Evolutionary conservation across 2,329 filamentous ascomycete species (phyloP).

Genomic region (Cryphonectria radicalis): DNA sequence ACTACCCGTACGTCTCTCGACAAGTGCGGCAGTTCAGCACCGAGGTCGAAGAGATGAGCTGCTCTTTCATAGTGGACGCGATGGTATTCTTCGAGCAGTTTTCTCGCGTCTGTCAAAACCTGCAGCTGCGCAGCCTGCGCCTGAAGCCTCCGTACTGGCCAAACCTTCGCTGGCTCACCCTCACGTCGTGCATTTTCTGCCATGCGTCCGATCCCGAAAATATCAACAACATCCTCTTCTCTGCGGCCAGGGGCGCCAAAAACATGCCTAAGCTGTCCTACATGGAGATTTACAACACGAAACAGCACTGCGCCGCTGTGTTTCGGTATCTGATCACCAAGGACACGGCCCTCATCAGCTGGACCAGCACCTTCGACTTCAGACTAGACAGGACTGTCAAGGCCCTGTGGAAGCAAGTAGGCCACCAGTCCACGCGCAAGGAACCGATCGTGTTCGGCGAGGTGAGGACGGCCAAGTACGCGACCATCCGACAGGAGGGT

Average conservation of each 20-base stretch:
- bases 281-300: slow-evolving; percentile 37
- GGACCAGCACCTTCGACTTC: slow-evolving; percentile 31
- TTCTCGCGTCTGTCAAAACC: slow-evolving; percentile 5
- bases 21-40: slow-evolving; percentile 22
- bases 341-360: slow-evolving; percentile 25
- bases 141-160: slow-evolving; percentile 31
- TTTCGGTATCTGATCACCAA: slow-evolving; percentile 35
- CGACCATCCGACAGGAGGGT: slow-evolving; percentile 21
- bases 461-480: slow-evolving; percentile 19
- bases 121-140: neutral
- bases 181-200: slow-evolving; percentile 34
- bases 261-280: slow-evolving; percentile 35
- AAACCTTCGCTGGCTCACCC: slow-evolving; percentile 33
- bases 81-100: slow-evolving; percentile 35
- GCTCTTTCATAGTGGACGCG: slow-evolving; percentile 24
- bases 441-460: slow-evolving; percentile 26
- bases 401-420: slow-evolving; percentile 29
- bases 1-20: slow-evolving; percentile 20
- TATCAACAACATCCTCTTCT: slow-evolving; percentile 33
- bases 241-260: slow-evolving; percentile 33
- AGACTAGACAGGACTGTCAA: slow-evolving; percentile 14
- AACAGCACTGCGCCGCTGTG: slow-evolving; percentile 32
- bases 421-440: slow-evolving; percentile 19
- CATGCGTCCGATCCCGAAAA: slow-evolving; percentile 30
- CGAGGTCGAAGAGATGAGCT: slow-evolving; percentile 25